Conservation (phyloP, 345 rosid genomes). For the Citrus reticulata region DNA sequence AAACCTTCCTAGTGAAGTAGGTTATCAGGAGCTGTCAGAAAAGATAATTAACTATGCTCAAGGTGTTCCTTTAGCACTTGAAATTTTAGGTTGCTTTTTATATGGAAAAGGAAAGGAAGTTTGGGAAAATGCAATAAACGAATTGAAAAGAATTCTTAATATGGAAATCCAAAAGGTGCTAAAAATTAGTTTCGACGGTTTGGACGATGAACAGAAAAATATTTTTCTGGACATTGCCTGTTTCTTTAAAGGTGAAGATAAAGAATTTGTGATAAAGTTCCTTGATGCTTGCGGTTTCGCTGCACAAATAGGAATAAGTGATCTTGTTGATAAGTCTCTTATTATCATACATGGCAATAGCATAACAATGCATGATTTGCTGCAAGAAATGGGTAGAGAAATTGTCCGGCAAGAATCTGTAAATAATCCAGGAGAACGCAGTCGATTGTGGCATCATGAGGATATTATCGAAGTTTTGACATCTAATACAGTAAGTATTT, state of each 20-base stretch:
- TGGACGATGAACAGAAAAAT: neutral
- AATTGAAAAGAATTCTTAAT: neutral
- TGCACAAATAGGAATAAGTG: neutral
- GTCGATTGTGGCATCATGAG: too few species aligned
- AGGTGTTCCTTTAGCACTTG: neutral
- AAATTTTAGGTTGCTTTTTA: too few species aligned
- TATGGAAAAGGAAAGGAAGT: too few species aligned
- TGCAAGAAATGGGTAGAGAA: too few species aligned
- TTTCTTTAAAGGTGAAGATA: constrained; percentile 3
- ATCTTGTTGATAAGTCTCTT: too few species aligned
- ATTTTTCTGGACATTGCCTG: constrained; percentile 10
- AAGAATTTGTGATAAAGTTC: neutral
- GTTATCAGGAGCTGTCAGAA: neutral
- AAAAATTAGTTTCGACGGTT: too few species aligned
- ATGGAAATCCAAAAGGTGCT: neutral
- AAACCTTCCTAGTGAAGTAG: neutral
- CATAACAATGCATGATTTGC: too few species aligned
- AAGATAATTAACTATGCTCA: neutral
- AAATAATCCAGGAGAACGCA: too few species aligned
- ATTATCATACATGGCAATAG: too few species aligned
- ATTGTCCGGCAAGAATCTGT: too few species aligned
- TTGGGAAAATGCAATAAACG: neutral
- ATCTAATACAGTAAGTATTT: too few species aligned
- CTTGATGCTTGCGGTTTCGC: neutral
- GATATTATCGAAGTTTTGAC: too few species aligned